Base-by-base conservation (phyloP, 441 rosid species). In the Rhodomyrtus psidioides region DNA sequence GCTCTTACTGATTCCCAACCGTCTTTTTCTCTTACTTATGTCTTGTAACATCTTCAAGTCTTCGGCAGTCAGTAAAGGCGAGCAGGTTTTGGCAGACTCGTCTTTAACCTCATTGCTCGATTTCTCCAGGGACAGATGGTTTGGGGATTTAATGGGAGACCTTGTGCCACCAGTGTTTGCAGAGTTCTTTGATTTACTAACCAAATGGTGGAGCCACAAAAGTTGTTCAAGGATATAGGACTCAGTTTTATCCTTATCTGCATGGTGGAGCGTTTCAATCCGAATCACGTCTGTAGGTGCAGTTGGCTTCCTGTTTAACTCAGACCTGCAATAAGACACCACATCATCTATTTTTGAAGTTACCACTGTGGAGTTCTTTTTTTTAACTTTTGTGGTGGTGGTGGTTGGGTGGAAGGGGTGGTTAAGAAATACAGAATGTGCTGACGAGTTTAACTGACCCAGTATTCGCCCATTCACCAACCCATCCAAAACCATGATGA, bases 401-500 rank as follows among this genome's bases (percentile, higher is more conserved):
- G 27, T 39, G 51, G 81, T 70, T 39, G 15, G 79, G 79, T 19
- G 79, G 51, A 70, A 70, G 51, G 81, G 17, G 27, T 6, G 81
- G 51, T 70, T 39, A 12, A 49, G 46, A 85, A 75, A 55, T 14
- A 17, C 84, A 81, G 84, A 87, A 46, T 27, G 54, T 57, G 56
- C 53, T 24, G 21, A 27, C 51, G 5, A 62, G 70, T 17, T 21
- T 53, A 86, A 83, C 84, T 91, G 56, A 93, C 96, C 94, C 95
- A 55, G 93, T 89, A 84, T 90, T 94, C 75, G 95, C 96, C 96
- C 96, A 94, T 84, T 94, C 96, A 81, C 96, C 96, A 79, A 94
- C 96, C 95, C 96, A 94, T 81, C 96, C 96, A n/a, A 92, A 92
- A 84, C 94, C 95, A 87, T 91, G 94, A 91, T 91, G 94, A n/a